phyloP scores from a whole-genome alignment of 176 grass and related monocot species.

The Luzula sylvatica region DNA sequence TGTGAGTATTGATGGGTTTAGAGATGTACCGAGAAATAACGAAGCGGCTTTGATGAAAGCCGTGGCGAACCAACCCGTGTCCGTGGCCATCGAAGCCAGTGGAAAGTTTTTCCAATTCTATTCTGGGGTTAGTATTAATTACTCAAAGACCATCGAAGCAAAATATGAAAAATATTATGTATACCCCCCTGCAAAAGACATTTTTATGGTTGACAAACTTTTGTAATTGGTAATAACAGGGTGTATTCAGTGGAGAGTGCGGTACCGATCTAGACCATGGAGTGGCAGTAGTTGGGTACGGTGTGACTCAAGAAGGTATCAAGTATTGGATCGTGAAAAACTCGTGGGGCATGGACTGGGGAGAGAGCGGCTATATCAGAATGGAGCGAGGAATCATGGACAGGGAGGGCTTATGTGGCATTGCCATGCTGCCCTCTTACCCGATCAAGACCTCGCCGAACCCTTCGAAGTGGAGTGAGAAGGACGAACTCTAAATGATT shows the following conservation, averaged over 20 bases:
- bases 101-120: background rate
- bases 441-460: conserved; percentile 24
- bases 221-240: conserved; percentile 29
- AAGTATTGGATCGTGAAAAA: conserved; percentile 58
- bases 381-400: conserved; percentile 31
- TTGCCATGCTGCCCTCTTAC: conserved; percentile 46
- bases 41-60: background rate
- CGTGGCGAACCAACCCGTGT: conserved; percentile 1
- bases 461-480: background rate
- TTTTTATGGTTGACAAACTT: too few species aligned
- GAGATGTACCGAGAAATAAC: background rate
- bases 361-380: conserved; percentile 46
- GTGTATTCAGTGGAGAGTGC: conserved; percentile 42
- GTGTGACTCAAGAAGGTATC: conserved; percentile 16
- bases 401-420: conserved; percentile 29
- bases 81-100: background rate
- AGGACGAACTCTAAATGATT: conserved; percentile 1
- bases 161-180: too few species aligned
- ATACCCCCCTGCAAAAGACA: too few species aligned
- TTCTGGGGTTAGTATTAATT: background rate
- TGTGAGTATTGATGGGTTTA: background rate
- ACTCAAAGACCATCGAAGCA: too few species aligned
- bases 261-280: conserved; percentile 49
- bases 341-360: conserved; percentile 46
- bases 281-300: conserved; percentile 32